Evolutionary conservation across 2,329 filamentous ascomycete species (phyloP).

Genomic region (Plenodomus biglobosus): DNA sequence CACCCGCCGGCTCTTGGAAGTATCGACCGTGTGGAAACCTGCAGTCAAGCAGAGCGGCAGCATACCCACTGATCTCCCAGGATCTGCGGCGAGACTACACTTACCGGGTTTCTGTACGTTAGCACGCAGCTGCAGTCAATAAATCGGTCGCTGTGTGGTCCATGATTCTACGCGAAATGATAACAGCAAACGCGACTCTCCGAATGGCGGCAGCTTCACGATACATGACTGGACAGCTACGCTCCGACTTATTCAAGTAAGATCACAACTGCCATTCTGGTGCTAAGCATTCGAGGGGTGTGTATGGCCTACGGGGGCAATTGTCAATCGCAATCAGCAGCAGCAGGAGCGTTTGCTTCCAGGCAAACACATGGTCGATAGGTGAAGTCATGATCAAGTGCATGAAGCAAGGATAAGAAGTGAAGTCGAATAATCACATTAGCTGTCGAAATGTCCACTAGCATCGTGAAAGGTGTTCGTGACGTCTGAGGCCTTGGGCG

Average conservation of each 20-base stretch:
- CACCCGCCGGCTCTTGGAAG: not conserved
- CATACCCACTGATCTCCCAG: not conserved
- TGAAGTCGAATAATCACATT: not conserved
- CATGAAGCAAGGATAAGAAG: not conserved
- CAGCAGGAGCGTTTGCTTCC: not conserved
- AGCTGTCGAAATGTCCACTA: not conserved
- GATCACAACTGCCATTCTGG: not conserved
- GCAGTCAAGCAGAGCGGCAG: not conserved
- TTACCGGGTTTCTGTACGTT: not conserved
- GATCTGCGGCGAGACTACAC: not conserved
- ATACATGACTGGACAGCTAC: not conserved
- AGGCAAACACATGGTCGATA: not conserved
- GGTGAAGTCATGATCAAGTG: not conserved
- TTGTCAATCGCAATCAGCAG: not conserved
- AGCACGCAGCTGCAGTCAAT: not conserved
- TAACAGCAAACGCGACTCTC: not conserved
- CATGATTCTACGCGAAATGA: not conserved
- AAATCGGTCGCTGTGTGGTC: not conserved
- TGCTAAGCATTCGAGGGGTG: not conserved
- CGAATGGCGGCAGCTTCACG: not conserved
- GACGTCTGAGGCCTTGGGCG: slow-evolving; percentile 8
- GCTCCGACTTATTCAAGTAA: not conserved
- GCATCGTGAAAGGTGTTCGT: slow-evolving; percentile 18
- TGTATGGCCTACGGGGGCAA: not conserved
- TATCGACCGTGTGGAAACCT: not conserved